phyloP scores from a whole-genome alignment of 108 stramenopile genomes.

The Skeletonema costatum region DNA sequence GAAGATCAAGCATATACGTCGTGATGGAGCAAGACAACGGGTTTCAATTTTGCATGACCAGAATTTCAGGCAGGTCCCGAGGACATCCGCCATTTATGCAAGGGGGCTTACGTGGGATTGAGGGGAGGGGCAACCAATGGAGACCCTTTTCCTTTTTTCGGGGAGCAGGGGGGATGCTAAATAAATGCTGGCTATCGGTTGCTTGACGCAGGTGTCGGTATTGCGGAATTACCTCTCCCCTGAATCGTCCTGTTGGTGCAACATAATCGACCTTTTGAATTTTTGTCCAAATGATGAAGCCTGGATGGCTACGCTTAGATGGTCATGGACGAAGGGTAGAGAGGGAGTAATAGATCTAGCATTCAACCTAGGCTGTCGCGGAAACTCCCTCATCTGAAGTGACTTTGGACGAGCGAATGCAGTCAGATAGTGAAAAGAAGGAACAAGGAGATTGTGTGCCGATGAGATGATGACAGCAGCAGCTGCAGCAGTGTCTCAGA shows the following conservation, averaged over 20 bases:
- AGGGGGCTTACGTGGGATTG: neutral
- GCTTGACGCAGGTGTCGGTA: neutral
- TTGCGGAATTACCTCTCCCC: conserved; percentile 14
- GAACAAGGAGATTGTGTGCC: neutral
- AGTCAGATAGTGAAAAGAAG: neutral
- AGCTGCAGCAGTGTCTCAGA: conserved; percentile 33
- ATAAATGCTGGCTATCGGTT: neutral
- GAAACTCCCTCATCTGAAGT: neutral
- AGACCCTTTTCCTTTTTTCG: conserved; percentile 5
- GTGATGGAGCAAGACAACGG: conserved; percentile 28
- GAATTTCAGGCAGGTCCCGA: neutral
- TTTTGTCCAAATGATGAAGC: conserved; percentile 30
- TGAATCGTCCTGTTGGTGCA: conserved; percentile 8
- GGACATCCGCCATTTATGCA: neutral
- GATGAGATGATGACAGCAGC: conserved; percentile 17
- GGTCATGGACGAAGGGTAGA: conserved; percentile 24
- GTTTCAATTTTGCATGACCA: conserved; percentile 16
- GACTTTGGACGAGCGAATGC: neutral
- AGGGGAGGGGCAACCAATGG: conserved; percentile 1
- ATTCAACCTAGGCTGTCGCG: neutral
- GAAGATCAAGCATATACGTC: conserved; percentile 71
- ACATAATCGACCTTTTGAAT: conserved; percentile 21
- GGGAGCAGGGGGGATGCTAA: conserved; percentile 11
- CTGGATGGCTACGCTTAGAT: conserved; percentile 28
- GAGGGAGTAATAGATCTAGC: conserved; percentile 1